Evolutionary conservation across 2,329 filamentous ascomycete species (phyloP).

Genomic region (Ophiostoma angusticollis): DNA sequence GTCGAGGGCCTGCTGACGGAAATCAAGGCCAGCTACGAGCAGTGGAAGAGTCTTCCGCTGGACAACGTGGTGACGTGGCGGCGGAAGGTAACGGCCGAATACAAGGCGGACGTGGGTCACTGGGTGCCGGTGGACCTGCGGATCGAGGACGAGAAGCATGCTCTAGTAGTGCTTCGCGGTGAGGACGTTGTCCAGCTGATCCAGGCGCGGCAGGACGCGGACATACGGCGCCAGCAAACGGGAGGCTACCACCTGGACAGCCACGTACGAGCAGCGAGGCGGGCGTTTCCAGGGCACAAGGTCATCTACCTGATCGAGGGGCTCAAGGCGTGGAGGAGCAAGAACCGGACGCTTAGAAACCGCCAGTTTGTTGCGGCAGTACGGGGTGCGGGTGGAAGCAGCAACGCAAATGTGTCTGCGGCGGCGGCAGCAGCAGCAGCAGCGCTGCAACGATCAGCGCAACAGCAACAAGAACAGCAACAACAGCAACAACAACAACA

Average conservation of each 20-base stretch:
- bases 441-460: background rate
- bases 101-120: constrained; percentile 44
- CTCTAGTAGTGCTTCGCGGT: constrained; percentile 48
- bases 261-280: constrained; percentile 44
- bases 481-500: constrained; percentile 12
- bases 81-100: constrained; percentile 51
- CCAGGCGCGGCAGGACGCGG: constrained; percentile 20
- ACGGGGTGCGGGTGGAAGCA: constrained; percentile 21
- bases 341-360: constrained; percentile 55
- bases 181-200: constrained; percentile 53
- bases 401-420: too few relatives aligned
- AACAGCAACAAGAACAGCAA: background rate
- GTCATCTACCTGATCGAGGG: constrained; percentile 64
- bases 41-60: constrained; percentile 30
- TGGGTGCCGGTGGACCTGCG: constrained; percentile 50
- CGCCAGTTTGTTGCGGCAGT: constrained; percentile 55
- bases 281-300: constrained; percentile 36
- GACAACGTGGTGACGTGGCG: constrained; percentile 53
- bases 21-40: constrained; percentile 33
- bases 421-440: background rate
- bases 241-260: constrained; percentile 32
- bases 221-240: constrained; percentile 20
- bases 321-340: constrained; percentile 50
- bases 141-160: constrained; percentile 45
- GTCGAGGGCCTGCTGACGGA: constrained; percentile 37